Base-by-base conservation (phyloP, 2,329 filamentous ascomycete genomes). In the Phaeophleospora eucalypticola region DNA sequence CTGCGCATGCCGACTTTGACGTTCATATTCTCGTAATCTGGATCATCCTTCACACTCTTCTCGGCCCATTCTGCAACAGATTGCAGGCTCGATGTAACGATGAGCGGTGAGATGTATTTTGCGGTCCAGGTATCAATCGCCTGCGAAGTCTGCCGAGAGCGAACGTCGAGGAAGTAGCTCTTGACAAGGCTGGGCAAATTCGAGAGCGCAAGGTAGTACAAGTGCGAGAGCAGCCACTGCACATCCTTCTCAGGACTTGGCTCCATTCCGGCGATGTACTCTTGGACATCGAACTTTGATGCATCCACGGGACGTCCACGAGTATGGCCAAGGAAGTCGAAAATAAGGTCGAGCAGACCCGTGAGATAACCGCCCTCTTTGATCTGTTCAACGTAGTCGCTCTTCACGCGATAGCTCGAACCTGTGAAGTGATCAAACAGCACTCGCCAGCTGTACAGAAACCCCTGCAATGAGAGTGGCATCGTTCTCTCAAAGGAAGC, bases 361-460 rank as follows among this genome's bases (percentile, higher is more conserved):
- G 72, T 68, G 0, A 95, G 69, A 46, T 84, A 83, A 9, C 83
- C 78, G 12, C 83, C 83, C 19, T 85, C 78, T 64, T 89, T 93
- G 46, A 98, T 78, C 48, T 86, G 81, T 18, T 88, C 80, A 0
- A 82, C 79, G 60, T 96, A 97, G 59, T 90, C 83, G 48, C 80
- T 81, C 57, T 89, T 86, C 14, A 97, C 82, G 58, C 89, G 88
- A 65, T 87, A 84, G 0, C 90, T 68, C 4, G 65, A 62, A 20
- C 60, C 60, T 12, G 50, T 51, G 62, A 91, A 94, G 36, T 91
- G 84, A 58, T 95, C 89, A 62, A 95, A 97, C 0, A 96, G 77
- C 1, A 97, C 75, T 53, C 87, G 81, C 93, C 93, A 98, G 9
- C 88, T 86, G 20, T 95, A 74, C 2, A 98, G 75, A 61, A 96